Evolutionary conservation across 441 rosid species (phyloP).

Genomic region (Gossypium trilobum): DNA sequence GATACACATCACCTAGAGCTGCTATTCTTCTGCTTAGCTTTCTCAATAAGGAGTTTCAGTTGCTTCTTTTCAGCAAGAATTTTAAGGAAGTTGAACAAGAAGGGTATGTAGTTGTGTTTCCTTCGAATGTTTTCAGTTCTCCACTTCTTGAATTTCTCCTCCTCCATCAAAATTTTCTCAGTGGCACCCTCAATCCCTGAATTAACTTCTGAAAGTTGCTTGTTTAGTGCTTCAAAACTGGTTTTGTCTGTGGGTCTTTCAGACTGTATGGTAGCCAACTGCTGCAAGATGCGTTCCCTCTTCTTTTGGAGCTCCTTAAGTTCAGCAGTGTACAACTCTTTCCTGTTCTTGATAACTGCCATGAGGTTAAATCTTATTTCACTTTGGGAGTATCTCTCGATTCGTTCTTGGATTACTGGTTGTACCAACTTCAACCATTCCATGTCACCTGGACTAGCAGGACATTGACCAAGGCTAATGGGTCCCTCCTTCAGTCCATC

Average conservation of each 20-base stretch:
- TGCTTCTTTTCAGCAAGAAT: conserved; percentile 98
- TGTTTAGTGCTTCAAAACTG: conserved; percentile 41
- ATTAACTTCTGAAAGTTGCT: conserved; percentile 60
- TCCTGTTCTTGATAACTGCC: conserved; percentile 86
- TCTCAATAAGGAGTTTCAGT: conserved; percentile 88
- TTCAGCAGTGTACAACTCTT: conserved; percentile 65
- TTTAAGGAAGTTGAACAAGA: conserved; percentile 85
- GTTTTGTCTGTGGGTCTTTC: conserved; percentile 46
- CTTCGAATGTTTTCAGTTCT: conserved; percentile 81
- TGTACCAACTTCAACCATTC: conserved; percentile 87
- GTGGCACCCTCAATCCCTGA: conserved; percentile 65
- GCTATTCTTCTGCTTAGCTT: conserved; percentile 77
- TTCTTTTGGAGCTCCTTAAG: conserved; percentile 80
- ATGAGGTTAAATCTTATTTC: conserved; percentile 92
- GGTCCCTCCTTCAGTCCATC: conserved; percentile 96
- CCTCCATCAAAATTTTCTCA: conserved; percentile 80
- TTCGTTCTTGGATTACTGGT: conserved; percentile 87
- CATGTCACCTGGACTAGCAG: conserved; percentile 43
- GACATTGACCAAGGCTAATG: conserved; percentile 74
- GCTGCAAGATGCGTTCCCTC: conserved; percentile 70
- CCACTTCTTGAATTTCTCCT: conserved; percentile 91
- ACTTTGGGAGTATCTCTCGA: conserved; percentile 74
- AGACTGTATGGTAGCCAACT: conserved; percentile 43
- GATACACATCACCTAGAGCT: conserved; percentile 23
- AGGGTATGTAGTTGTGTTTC: conserved; percentile 94